These are phyloP conservation scores for Elongisporangium undulatum DNA, from an alignment of 352 stramenopile species.

Conservation along the genomic window DNA sequence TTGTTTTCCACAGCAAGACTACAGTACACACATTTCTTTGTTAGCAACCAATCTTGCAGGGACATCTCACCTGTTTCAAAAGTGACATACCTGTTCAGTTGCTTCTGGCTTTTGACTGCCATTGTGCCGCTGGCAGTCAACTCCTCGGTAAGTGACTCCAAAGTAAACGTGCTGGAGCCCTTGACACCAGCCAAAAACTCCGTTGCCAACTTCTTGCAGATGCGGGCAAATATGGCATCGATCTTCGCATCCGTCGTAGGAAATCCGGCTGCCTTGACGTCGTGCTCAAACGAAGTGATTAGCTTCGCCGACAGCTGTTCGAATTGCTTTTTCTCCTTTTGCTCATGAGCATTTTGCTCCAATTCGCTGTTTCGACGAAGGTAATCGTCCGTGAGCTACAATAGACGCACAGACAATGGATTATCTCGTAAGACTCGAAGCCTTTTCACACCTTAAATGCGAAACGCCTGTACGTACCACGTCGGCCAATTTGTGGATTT, in stretches of 20 bases:
- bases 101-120: conserved; percentile 69
- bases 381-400: conserved; percentile 66
- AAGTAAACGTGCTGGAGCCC: conserved; percentile 38
- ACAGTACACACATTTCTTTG: conserved; percentile 1
- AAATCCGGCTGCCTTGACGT: conserved; percentile 45
- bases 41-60: neutral
- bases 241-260: conserved; percentile 65
- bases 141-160: conserved; percentile 43
- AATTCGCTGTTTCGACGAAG: conserved; percentile 60
- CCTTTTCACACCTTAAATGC: neutral
- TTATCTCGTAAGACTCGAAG: conserved; percentile 1
- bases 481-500: conserved; percentile 73
- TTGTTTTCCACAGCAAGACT: conserved; percentile 69
- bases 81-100: conserved; percentile 51
- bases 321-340: conserved; percentile 60
- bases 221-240: conserved; percentile 35
- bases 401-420: conserved; percentile 5
- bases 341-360: conserved; percentile 46
- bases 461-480: conserved; percentile 34
- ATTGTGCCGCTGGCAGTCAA: conserved; percentile 53
- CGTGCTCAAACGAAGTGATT: conserved; percentile 45
- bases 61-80: neutral
- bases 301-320: conserved; percentile 51
- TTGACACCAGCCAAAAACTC: conserved; percentile 51
- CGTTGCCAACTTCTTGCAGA: conserved; percentile 34